Evolutionary conservation across 2,329 filamentous ascomycete species (phyloP), one percentile per base, ranked within the genome.

Genomic region (Fusarium lyarnte): DNA sequence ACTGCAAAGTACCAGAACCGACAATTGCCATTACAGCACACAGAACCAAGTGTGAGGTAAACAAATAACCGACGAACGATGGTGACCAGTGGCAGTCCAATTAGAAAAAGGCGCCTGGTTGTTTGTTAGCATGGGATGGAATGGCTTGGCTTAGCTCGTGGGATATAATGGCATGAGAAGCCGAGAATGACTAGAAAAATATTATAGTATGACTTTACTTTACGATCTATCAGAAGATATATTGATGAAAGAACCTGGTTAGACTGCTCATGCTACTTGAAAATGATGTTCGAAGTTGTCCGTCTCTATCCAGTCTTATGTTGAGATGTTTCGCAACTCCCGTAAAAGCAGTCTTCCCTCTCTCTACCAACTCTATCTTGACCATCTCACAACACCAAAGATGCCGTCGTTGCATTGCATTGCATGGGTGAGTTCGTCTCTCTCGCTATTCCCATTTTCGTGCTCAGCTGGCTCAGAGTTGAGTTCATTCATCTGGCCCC

Each of bases 381-480:
- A 53, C 23, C 33, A 46, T 38, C 19, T 61, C 35, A 60, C 29
- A 17, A 53, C 35, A 19, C 53, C 31, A 46, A 33, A 31, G 33
- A 51, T 61, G 23, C 25, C 31, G 42, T 47, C 45, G 63, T 36
- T 21, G 33, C 53, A 60, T 58, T 23, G 23, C 39, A 45, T 64
- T 65, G 23, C 58, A 58, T 59, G 41, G 45, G 36, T 63, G 21
- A 45, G 33, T 29, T 55, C 47, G 21, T 65, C 38, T 63, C 58
- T 52, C 52, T 58, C 38, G 38, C 27, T 49, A 63, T 63, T 71
- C 57, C 59, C 69, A 59, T 69, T 54, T 64, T 59, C 27, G 64
- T 70, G 39, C 35, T 65, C 41, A 39, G 43, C 65, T 72, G 70
- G 70, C 70, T 72, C 70, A 72, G 70, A 73, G 65, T 72, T 72